phyloP scores from a whole-genome alignment of 306 rosid species.

The Fagus crenata region DNA sequence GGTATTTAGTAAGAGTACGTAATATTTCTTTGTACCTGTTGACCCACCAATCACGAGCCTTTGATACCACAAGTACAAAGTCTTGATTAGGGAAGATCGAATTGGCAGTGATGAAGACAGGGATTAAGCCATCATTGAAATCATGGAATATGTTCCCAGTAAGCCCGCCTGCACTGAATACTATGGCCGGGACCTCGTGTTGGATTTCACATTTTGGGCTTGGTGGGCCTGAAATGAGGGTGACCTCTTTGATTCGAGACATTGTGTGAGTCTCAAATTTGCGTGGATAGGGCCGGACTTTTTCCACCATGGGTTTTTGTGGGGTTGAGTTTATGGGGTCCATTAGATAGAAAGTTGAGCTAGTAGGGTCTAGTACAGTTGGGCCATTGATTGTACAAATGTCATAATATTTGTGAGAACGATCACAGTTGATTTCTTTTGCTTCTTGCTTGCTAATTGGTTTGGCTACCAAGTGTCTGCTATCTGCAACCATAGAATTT shows the following conservation, averaged over 20 bases:
- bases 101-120: conserved; percentile 53
- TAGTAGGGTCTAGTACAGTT: conserved; percentile 33
- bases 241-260: conserved; percentile 30
- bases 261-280: conserved; percentile 37
- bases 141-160: conserved; percentile 56
- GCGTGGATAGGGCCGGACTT: conserved; percentile 44
- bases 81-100: conserved; percentile 28
- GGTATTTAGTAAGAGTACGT: conserved; percentile 13
- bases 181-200: conserved; percentile 44
- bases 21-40: conserved; percentile 39
- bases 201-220: conserved; percentile 24
- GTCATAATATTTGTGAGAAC: conserved; percentile 27
- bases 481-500: not conserved
- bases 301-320: conserved; percentile 6
- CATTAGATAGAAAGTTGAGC: conserved; percentile 33
- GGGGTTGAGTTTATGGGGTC: not conserved
- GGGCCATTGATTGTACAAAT: conserved; percentile 36
- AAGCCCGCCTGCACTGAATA: conserved; percentile 52
- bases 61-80: conserved; percentile 35
- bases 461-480: conserved; percentile 25
- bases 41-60: conserved; percentile 40
- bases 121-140: conserved; percentile 48
- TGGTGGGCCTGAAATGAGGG: conserved; percentile 35
- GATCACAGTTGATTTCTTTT: conserved; percentile 32
- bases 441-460: not conserved